Conservation (phyloP, 148 eudicot genomes). For the Dysphania ambrosioides region DNA sequence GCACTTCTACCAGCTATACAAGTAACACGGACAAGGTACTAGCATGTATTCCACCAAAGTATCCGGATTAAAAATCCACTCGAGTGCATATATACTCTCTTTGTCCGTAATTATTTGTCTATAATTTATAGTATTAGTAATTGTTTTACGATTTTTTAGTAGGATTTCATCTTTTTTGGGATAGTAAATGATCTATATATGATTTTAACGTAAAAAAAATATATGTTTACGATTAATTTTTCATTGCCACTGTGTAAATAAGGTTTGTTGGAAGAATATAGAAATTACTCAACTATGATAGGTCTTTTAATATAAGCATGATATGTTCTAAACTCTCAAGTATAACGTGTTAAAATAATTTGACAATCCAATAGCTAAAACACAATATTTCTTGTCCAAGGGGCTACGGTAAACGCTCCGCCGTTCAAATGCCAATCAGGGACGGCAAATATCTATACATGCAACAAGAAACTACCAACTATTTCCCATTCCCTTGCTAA, state of each 20-base stretch:
- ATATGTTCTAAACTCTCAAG: too few relatives aligned
- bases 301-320: too few relatives aligned
- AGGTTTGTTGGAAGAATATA: too few relatives aligned
- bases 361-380: not conserved
- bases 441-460: not conserved
- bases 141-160: too few relatives aligned
- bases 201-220: too few relatives aligned
- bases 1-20: slow-evolving; percentile 5
- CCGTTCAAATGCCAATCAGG: not conserved
- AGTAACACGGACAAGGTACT: slow-evolving; percentile 16
- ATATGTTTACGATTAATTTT: not conserved
- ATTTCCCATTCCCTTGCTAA: not conserved
- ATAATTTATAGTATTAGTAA: too few relatives aligned
- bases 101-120: not conserved
- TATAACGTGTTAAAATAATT: not conserved
- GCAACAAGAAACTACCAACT: slow-evolving; percentile 16
- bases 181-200: too few relatives aligned
- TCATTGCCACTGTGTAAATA: not conserved
- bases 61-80: not conserved
- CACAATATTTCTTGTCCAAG: not conserved
- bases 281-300: not conserved
- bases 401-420: not conserved
- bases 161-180: too few relatives aligned
- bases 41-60: not conserved
- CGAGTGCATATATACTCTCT: not conserved